A percentile compares a stretch with the other conserved stretches of the same genome.
phyloP scores from a whole-genome alignment of 495 filamentous ascomycete genomes.

The Amniculicola lignicola region DNA sequence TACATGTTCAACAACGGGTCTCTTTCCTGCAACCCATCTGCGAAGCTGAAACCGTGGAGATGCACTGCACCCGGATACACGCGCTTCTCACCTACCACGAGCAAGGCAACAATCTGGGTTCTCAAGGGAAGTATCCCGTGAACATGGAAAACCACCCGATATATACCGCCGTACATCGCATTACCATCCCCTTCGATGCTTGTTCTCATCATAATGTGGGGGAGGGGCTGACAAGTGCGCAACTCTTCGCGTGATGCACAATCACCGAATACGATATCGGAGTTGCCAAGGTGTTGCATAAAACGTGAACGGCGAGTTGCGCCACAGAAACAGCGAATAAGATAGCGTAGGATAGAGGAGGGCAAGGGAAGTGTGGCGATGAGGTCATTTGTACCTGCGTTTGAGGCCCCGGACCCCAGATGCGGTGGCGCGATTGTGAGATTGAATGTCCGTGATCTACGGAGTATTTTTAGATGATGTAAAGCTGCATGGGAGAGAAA shows the following conservation, averaged over 20 bases:
- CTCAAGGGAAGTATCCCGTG: not conserved
- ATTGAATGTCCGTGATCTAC: slow-evolving; percentile 1
- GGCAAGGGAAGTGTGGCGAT: slow-evolving; percentile 5
- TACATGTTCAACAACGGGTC: not conserved
- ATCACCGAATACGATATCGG: slow-evolving; percentile 31
- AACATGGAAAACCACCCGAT: not conserved
- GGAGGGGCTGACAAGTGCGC: not conserved
- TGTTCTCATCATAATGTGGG: not conserved
- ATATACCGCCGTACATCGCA: slow-evolving; percentile 18
- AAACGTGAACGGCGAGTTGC: not conserved
- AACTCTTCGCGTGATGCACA: not conserved
- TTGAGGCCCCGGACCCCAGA: slow-evolving; percentile 6
- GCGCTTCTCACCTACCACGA: not conserved
- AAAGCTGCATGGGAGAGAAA: not conserved
- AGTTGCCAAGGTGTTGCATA: slow-evolving; percentile 12
- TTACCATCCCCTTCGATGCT: not conserved
- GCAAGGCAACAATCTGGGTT: not conserved
- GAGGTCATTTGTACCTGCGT: slow-evolving; percentile 7
- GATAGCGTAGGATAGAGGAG: not conserved
- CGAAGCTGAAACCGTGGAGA: slow-evolving; percentile 14
- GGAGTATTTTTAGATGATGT: not conserved
- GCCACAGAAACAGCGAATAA: slow-evolving; percentile 3
- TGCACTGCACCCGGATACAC: not conserved
- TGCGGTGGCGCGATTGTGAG: slow-evolving; percentile 4
- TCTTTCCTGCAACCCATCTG: not conserved